Evolutionary conservation across 441 rosid species (phyloP), one percentile per base, ranked within the genome.

Genomic region (Populus hybrid): DNA sequence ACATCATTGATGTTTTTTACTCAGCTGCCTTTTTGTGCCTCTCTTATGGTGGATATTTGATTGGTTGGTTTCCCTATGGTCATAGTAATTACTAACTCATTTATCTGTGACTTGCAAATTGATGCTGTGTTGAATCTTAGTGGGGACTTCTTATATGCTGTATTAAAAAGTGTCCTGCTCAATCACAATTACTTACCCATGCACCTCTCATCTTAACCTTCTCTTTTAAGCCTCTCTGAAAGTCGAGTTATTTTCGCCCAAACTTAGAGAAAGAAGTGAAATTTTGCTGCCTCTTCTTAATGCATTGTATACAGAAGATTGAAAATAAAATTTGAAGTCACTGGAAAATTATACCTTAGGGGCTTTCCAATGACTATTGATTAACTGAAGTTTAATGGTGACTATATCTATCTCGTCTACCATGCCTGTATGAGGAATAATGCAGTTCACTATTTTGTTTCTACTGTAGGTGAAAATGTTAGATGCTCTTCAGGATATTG

Each of bases 401-500:
- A 16, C n/a, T 18, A 0, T 16, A 53, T 53, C 18, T 19, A 16
- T 34, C 70, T 46, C 2, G 19, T 57, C 28, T 23, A 68, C 23
- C 35, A 36, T 72, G 11, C 70, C 34, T 32, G 24, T 67, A 69
- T 76, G 42, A 46, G 24, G 50, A 53, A 68, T 75, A 61, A 73
- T 76, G 70, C 21, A 69, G 70, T 79, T 57, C 70, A 40, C 61
- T 69, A 5, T 73, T 84, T 64, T 69, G 73, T 74, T 80, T 76
- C 70, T 66, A 24, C 76, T 68, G 46, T 86, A 93, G 98, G 98
- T 97, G 84, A 94, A 97, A 93, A 94, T 97, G 97, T 87, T 97
- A 50, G 99, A 97, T 87, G 98, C 98, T 69, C 95, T 97, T 76
- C 97, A 94, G 84, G 98, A 97, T 78, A 97, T 94, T 75, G 98